Percentiles rank a stretch among this genome's conserved stretches.
Evolutionary conservation across 768 basidiomycete species (phyloP).

Genomic region (Cyathus striatus): DNA sequence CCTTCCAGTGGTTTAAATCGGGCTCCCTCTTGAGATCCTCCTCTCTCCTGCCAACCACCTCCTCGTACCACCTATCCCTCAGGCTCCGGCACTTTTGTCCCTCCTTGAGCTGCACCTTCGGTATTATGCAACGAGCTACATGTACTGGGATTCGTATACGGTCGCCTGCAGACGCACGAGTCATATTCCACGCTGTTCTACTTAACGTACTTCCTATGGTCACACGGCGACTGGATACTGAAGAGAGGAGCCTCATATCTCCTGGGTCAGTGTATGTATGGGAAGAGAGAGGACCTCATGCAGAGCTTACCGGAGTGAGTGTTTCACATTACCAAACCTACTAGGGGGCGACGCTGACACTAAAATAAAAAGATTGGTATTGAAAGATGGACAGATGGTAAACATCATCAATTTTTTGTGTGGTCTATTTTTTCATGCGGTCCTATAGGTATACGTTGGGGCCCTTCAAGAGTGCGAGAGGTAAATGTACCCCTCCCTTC

Average conservation of each 20-base stretch:
- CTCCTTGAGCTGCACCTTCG: slow-evolving; percentile 5
- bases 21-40: too few relatives aligned
- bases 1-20: slow-evolving; percentile 32
- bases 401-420: slow-evolving; percentile 9
- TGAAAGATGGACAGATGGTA: slow-evolving; percentile 78
- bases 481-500: slow-evolving; percentile 27
- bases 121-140: slow-evolving; percentile 45
- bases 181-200: slow-evolving; percentile 73
- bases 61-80: too few relatives aligned
- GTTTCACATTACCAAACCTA: not conserved
- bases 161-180: slow-evolving; percentile 46
- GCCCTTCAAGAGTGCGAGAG: slow-evolving; percentile 74
- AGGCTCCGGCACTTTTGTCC: too few relatives aligned
- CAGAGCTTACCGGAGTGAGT: slow-evolving; percentile 69
- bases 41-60: too few relatives aligned
- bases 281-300: slow-evolving; percentile 74
- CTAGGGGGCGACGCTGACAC: not conserved
- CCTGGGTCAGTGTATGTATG: slow-evolving; percentile 80
- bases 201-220: slow-evolving; percentile 72
- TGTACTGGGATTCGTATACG: slow-evolving; percentile 46
- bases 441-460: slow-evolving; percentile 59
- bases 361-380: slow-evolving; percentile 63
- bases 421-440: not conserved
- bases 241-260: slow-evolving; percentile 66
- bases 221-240: slow-evolving; percentile 68